Evolutionary conservation across 805 yeast species (phyloP), one percentile per base, ranked within the genome.

Genomic region (Barnettozyma wickerhamii): DNA sequence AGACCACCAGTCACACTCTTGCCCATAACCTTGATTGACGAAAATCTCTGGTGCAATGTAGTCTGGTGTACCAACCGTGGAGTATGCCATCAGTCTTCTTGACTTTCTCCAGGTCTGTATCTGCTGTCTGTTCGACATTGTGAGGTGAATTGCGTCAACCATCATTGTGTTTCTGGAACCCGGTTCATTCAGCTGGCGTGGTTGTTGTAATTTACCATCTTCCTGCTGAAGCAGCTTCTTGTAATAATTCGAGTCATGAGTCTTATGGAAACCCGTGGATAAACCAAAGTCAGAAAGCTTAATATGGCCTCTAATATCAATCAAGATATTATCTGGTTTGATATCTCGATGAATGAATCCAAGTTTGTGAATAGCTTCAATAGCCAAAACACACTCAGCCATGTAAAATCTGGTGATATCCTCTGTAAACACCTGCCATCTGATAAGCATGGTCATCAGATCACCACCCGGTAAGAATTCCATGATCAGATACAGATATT

Each of bases 401-500:
- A 93, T 81, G 62, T 93, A 93, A 66, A 93, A 93, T 45, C 99
- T 75, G 2, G 99, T 95, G 55, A 93, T 98, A 13, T 95, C 90
- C 7, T 97, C 95, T 46, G 87, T 86, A 53, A 93, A 72, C 46
- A 84, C 85, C 28, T 97, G 96, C 21, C 98, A 91, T 62, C 90
- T 91, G 63, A 88, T 91, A 48, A 93, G 72, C 53, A 93, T 69
- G 0, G 99, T 93, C 61, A 98, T 81, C 69, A 88, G 89, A 62
- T 93, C 99, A 38, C 99, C 99, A 46, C 99, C 99, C 13, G 99
- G 98, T 13, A 93, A 96, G 64, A 90, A 93, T 62, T 93, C 99
- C 99, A 93, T 93, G 5, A 98, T 98, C 58, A 93, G 69, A 56
- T 88, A 93, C 33, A 93, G 81, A 57, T 84, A 85, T 53, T 87